phyloP scores from a whole-genome alignment of 768 basidiomycete species.

The Guyanaporus albipodus region DNA sequence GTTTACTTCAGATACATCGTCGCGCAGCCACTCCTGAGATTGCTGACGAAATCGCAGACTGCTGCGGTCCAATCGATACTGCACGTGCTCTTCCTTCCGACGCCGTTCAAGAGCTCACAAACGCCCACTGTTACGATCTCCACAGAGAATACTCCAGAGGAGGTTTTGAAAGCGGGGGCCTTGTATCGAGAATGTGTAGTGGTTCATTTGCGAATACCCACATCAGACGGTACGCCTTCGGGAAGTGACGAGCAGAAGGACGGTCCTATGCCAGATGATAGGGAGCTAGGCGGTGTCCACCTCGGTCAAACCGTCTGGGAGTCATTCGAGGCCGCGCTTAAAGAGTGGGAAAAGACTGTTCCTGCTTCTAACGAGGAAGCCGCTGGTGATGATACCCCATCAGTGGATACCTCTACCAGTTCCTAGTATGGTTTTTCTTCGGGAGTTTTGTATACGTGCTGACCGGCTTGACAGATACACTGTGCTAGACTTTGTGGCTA shows the following conservation, averaged over 20 bases:
- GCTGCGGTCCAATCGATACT: constrained; percentile 72
- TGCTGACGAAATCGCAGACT: constrained; percentile 65
- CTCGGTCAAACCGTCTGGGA: constrained; percentile 75
- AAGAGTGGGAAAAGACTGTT: constrained; percentile 53
- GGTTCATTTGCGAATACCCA: constrained; percentile 43
- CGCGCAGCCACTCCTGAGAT: constrained; percentile 59
- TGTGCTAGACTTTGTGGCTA: too few species aligned
- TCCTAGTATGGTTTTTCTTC: constrained; percentile 9
- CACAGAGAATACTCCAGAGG: constrained; percentile 37
- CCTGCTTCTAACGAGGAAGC: constrained; percentile 20
- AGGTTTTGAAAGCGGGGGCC: constrained; percentile 74
- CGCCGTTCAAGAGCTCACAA: constrained; percentile 60
- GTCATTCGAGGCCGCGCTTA: constrained; percentile 62
- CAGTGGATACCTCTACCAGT: constrained; percentile 21
- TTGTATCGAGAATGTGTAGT: constrained; percentile 75
- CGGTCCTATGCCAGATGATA: constrained; percentile 50
- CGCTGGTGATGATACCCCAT: constrained; percentile 20
- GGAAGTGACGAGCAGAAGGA: constrained; percentile 31
- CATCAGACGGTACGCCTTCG: constrained; percentile 18
- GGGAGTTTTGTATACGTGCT: neutral
- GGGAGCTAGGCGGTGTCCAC: constrained; percentile 67
- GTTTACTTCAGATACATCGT: constrained; percentile 52
- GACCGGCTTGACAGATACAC: constrained; percentile 5
- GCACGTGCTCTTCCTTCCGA: constrained; percentile 78
- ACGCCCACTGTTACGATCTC: constrained; percentile 8